A percentile compares a stretch with the other conserved stretches of the same genome.
Conservation (phyloP, 305 asterid genomes). For the Ajuga reptans region DNA sequence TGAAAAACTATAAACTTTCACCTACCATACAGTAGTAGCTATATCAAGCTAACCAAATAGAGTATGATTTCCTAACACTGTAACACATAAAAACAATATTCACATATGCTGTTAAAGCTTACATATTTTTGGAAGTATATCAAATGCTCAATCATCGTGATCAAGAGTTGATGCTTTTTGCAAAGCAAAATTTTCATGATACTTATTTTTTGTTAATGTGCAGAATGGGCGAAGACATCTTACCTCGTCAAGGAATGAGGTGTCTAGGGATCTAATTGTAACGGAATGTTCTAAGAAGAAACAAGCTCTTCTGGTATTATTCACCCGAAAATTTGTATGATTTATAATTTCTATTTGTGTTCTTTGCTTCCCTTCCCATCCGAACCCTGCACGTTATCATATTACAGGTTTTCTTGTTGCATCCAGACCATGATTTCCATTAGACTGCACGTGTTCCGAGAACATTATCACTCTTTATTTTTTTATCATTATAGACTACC, state of each 20-base stretch:
- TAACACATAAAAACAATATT: constrained; percentile 4
- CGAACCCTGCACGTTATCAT: neutral
- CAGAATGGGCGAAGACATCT: constrained; percentile 98
- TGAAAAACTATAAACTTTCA: neutral
- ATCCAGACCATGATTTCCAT: constrained; percentile 1
- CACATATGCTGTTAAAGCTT: neutral
- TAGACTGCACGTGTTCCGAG: constrained; percentile 12
- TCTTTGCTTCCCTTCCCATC: neutral
- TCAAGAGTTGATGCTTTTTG: constrained; percentile 15
- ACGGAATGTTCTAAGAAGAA: constrained; percentile 75
- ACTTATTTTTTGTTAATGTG: constrained; percentile 28
- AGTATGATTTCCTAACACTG: neutral
- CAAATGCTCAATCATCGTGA: neutral
- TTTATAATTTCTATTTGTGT: constrained; percentile 4
- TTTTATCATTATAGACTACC: neutral
- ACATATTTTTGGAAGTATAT: constrained; percentile 8
- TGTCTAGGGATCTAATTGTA: constrained; percentile 92
- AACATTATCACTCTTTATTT: neutral
- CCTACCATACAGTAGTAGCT: neutral
- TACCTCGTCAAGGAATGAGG: constrained; percentile 92
- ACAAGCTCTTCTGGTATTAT: constrained; percentile 84
- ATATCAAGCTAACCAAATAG: constrained; percentile 7
- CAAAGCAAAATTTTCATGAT: constrained; percentile 20
- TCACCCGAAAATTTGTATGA: constrained; percentile 24
- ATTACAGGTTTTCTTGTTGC: constrained; percentile 9